These are phyloP conservation scores for Achaetomium macrosporum DNA, from an alignment of 2,329 filamentous ascomycete genomes.

Conservation along the genomic window DNA sequence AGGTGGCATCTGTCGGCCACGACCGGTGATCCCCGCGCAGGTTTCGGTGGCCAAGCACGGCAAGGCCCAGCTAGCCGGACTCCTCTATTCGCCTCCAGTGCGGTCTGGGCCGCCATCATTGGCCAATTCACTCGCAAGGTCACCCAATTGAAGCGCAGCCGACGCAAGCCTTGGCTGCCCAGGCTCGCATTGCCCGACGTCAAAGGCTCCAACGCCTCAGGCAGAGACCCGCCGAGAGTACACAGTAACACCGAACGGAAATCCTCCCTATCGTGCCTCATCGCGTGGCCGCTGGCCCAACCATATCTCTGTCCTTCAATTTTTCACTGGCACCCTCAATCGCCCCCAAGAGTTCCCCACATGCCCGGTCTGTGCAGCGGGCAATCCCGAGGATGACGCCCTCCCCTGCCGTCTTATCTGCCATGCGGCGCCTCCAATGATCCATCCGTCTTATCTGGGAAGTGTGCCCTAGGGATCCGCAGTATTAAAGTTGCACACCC, in stretches of 20 bases:
- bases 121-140: slow-evolving; percentile 11
- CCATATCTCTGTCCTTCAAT: background rate
- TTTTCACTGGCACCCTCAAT: background rate
- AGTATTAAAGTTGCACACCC: too few species aligned
- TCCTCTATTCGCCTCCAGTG: background rate
- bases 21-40: background rate
- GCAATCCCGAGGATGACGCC: background rate
- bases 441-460: too few species aligned
- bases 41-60: slow-evolving; percentile 10
- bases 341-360: background rate
- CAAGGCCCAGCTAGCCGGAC: background rate
- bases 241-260: slow-evolving; percentile 14
- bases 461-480: too few species aligned
- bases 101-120: background rate
- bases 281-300: background rate
- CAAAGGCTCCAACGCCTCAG: background rate
- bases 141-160: background rate
- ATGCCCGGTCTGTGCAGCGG: background rate
- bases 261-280: background rate
- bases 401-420: background rate
- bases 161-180: slow-evolving; percentile 3
- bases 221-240: slow-evolving; percentile 6
- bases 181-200: background rate
- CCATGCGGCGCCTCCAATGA: too few species aligned
- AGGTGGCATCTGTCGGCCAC: slow-evolving; percentile 11